Base-by-base conservation (phyloP, 331 rosid species). In the Acacia pycnantha region DNA sequence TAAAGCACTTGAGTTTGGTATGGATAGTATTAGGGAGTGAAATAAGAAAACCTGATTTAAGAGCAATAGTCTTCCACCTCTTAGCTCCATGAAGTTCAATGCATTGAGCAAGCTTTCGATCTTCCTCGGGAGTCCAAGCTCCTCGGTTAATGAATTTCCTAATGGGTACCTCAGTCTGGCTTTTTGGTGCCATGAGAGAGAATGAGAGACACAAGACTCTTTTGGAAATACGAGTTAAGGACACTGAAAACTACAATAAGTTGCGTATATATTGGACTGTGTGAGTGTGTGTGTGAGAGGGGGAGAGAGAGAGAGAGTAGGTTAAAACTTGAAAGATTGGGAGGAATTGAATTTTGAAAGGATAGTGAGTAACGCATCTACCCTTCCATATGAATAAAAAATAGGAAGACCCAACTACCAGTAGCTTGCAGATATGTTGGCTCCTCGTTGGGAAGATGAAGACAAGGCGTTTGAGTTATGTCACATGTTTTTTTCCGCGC, bases 71-170 rank as follows among this genome's bases (percentile, higher is more conserved):
- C 69, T 87, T 84, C 88, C 90, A 87, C 70, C 75, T 87, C 33
- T 56, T 84, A 1, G 90, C 86, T 16, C 90, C 90, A 72, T 87
- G 88, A 84, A 29, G 12, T 76, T 84, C 47, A 79, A 87, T 87
- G 81, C 76, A 84, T 5, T 79, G 81, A 2, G 90, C 85, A 27
- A 87, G 79, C 18, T 84, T 87, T 41, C 18, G 33, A 67, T 87
- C 88, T 76, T 87, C 90, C 21, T 82, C 90, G 24, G 82, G 85
- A 58, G 86, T 87, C 90, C 90, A 87, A 54, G 86, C 77, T 33
- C 90, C 88, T 76, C 77, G 76, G 50, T 84, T 84, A 70, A 72
- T 16, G 16, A 11, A 9, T 76, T 74, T 84, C 76, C 73, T 82
- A 14, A 41, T 19, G 47, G 78, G 12, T 53, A 10, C 69, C 51